Evolutionary conservation across 768 basidiomycete species (phyloP).

Genomic region (Tricholoma furcatifolium): DNA sequence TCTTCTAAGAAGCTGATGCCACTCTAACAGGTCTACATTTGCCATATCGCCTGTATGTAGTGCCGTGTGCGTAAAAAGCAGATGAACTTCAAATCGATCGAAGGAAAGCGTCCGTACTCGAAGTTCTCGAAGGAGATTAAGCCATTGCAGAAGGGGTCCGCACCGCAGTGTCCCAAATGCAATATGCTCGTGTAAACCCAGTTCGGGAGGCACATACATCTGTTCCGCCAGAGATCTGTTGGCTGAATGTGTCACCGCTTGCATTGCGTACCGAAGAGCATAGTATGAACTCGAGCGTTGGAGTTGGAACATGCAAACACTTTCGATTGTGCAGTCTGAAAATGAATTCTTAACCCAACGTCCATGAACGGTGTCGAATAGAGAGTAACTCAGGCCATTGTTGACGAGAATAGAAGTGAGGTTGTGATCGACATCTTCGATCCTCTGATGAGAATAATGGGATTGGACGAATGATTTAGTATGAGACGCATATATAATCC

Average conservation of each 20-base stretch:
- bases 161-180: conserved; percentile 45
- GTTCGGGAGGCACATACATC: conserved; percentile 33
- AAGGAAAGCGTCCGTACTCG: conserved; percentile 37
- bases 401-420: conserved; percentile 22
- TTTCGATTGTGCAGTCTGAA: conserved; percentile 11
- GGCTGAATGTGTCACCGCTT: conserved; percentile 33
- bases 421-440: conserved; percentile 13
- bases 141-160: conserved; percentile 46
- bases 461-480: conserved; percentile 29
- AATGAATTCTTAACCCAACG: conserved; percentile 18
- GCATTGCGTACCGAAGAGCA: conserved; percentile 34
- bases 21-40: conserved; percentile 20
- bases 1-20: conserved; percentile 38
- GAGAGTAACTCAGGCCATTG: conserved; percentile 26
- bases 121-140: conserved; percentile 50
- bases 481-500: conserved; percentile 35
- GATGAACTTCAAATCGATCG: conserved; percentile 35
- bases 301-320: conserved; percentile 29
- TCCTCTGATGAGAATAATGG: conserved; percentile 25
- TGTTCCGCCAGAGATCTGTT: conserved; percentile 47
- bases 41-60: conserved; percentile 38
- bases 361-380: conserved; percentile 24
- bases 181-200: conserved; percentile 45
- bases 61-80: conserved; percentile 41
- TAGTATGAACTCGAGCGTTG: conserved; percentile 27